Base-by-base conservation (phyloP, 1,139 yeast genomes). In the Kluyveromyces marxianus region DNA sequence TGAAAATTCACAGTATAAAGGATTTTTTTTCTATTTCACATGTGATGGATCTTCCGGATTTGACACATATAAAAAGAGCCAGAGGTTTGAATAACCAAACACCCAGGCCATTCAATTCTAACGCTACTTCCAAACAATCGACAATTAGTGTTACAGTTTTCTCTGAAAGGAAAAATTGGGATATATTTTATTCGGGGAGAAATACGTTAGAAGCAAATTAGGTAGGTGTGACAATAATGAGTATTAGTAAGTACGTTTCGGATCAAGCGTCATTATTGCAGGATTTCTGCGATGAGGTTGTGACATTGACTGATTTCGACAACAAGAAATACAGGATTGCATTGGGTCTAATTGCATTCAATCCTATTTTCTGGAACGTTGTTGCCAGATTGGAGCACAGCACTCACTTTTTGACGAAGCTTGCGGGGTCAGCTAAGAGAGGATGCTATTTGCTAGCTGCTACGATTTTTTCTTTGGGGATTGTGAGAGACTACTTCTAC, bases 301-400 rank as follows among this genome's bases (percentile, higher is more conserved):
- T 49, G 34, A 34, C 47, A 14, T 44, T 47, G 28, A 45, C 47
- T 33, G 37, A 45, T 29, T 55, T 53, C 34, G 44, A 48, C 25
- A 55, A 54, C 10, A 43, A 36, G 14, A 46, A 50, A 41, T 52
- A 58, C 25, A 47, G 47, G 55, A 61, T 59, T 48, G 76, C 86
- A 2, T 57, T 79, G 41, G 71, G 67, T 8, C 75, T 83, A 41
- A 86, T 92, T 57, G 81, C 84, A 24, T 90, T 92, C 76, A 92
- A 92, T 63, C 98, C 98, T 14, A 77, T 86, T 32, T 90, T 89
- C 64, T 92, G 98, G 98, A 92, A 92, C 66, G 75, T 84, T 48
- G 95, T 79, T 29, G 98, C 98, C 7, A 76, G 97, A 58, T 59
- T 77, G 51, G 97, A 92, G 64, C 87, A 87, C 71, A 78, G 78